Evolutionary conservation across 2,329 filamentous ascomycete species (phyloP).

Genomic region (Arthrobotrys pseudoclavata): DNA sequence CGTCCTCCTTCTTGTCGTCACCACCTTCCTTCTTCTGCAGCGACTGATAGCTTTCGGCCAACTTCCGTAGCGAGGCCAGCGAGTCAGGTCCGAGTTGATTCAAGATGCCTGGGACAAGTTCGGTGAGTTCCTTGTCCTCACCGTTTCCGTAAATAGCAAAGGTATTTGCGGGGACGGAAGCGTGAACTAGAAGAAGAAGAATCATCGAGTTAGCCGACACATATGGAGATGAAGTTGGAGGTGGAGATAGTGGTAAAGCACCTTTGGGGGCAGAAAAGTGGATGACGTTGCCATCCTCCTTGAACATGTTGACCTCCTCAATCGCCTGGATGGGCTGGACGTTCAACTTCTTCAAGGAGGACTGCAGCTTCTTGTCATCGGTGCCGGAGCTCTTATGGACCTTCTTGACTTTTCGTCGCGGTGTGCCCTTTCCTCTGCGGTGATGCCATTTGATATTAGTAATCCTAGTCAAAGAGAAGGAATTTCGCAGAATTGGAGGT

Average conservation of each 20-base stretch:
- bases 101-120: slow-evolving; percentile 98
- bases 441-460: slow-evolving; percentile 47
- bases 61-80: slow-evolving; percentile 95
- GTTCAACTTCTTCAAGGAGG: slow-evolving; percentile 98
- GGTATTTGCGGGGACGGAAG: slow-evolving; percentile 96
- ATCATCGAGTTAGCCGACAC: background rate
- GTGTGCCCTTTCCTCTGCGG: slow-evolving; percentile 92
- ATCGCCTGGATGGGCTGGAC: slow-evolving; percentile 99
- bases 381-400: slow-evolving; percentile 90
- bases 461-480: background rate
- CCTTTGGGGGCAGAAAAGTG: slow-evolving; percentile 98
- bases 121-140: slow-evolving; percentile 99
- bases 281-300: slow-evolving; percentile 99
- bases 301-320: slow-evolving; percentile 99
- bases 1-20: slow-evolving; percentile 77
- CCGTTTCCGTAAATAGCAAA: slow-evolving; percentile 99
- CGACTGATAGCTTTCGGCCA: slow-evolving; percentile 99
- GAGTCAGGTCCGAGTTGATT: slow-evolving; percentile 99
- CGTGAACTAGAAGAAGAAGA: slow-evolving; percentile 79
- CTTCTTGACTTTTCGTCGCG: slow-evolving; percentile 98
- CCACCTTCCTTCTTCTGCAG: slow-evolving; percentile 93
- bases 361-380: slow-evolving; percentile 99
- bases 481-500: background rate
- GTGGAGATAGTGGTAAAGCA: slow-evolving; percentile 69
- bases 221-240: background rate